Percentiles rank a stretch among this genome's conserved stretches.
Conservation (phyloP, 2,329 filamentous ascomycete genomes). For the Tolypocladium cylindrosporum region DNA sequence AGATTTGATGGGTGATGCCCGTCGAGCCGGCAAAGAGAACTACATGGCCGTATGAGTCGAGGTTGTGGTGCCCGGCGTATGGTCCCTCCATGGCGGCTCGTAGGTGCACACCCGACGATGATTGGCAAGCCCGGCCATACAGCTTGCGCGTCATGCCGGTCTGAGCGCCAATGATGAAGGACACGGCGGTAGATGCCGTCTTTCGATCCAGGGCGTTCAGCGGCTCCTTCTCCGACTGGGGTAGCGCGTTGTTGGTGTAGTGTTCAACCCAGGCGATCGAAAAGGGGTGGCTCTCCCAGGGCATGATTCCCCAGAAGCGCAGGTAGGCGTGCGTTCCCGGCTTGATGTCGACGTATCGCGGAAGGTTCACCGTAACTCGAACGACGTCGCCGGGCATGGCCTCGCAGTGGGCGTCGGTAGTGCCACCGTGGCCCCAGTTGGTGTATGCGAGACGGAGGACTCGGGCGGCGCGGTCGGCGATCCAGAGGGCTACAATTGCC, state of each 20-base stretch:
- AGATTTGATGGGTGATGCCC: conserved; percentile 90
- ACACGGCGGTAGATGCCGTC: conserved; percentile 47
- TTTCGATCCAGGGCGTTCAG: conserved; percentile 28
- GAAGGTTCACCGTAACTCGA: conserved; percentile 60
- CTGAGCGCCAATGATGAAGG: conserved; percentile 78
- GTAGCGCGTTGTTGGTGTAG: conserved; percentile 27
- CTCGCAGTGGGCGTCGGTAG: conserved; percentile 57
- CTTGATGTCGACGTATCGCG: conserved; percentile 53
- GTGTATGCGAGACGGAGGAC: conserved; percentile 53
- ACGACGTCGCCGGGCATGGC: conserved; percentile 59
- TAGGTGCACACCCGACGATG: conserved; percentile 47
- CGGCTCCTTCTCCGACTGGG: conserved; percentile 30
- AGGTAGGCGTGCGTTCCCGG: conserved; percentile 70
- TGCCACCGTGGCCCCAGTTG: conserved; percentile 51
- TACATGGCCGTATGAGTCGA: conserved; percentile 86
- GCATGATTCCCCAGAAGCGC: conserved; percentile 54
- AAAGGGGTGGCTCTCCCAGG: conserved; percentile 70
- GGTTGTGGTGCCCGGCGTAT: conserved; percentile 72
- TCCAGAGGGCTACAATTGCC: conserved; percentile 68
- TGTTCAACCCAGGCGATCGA: conserved; percentile 67
- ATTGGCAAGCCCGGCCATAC: conserved; percentile 54
- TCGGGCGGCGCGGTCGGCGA: conserved; percentile 56
- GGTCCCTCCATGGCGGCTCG: conserved; percentile 80
- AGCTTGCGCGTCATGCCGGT: conserved; percentile 81
- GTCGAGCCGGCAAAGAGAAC: conserved; percentile 88